Evolutionary conservation across 768 basidiomycete genomes (phyloP), one percentile per base, ranked within the genome.

Genomic region (Leucosporidium yakuticum): DNA sequence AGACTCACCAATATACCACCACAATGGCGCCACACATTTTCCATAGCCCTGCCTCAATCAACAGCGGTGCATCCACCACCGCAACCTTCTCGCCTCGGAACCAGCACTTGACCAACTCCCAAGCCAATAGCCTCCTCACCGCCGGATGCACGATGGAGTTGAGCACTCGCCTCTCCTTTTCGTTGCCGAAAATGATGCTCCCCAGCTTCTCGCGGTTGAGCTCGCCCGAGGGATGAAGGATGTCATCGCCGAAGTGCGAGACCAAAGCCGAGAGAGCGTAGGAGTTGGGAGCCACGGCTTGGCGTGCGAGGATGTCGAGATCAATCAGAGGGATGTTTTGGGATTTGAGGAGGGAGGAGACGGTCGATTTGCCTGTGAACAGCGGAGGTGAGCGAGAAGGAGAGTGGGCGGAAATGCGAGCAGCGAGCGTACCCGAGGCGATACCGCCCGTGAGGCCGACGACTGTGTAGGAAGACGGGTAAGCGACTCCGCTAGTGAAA

Each of bases 401-500:
- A n/a, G 50, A 6, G 53, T 7, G 29, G 3, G 58, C 17, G n/a
- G 2, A 0, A 11, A 3, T 17, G 21, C 9, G 20, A 39, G 53
- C 27, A 58, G 48, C 7, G 32, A 39, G 57, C 57, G 63, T 19
- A 78, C 79, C 81, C 5, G 92, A 93, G 27, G 93, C 91, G 66
- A 99, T 97, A 3, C 94, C 91, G 12, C 96, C 96, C 34, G 95
- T 97, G 27, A 99, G 84, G 50, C 96, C 95, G 69, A 96, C 84
- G 67, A 98, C 94, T 95, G 71, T 9, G 62, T 12, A 6, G 11
- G 27, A 49, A 51, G 6, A 29, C 8, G 14, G 25, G 53, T 44
- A 2, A 44, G 39, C 39, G 14, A 44, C 8, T 44, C 8, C 17
- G 11, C 8, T 15, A 15, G 39, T 15, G 39, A 15, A 44, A 15